Base-by-base conservation (phyloP, 768 basidiomycete genomes). In the Lactarius deliciosus region DNA sequence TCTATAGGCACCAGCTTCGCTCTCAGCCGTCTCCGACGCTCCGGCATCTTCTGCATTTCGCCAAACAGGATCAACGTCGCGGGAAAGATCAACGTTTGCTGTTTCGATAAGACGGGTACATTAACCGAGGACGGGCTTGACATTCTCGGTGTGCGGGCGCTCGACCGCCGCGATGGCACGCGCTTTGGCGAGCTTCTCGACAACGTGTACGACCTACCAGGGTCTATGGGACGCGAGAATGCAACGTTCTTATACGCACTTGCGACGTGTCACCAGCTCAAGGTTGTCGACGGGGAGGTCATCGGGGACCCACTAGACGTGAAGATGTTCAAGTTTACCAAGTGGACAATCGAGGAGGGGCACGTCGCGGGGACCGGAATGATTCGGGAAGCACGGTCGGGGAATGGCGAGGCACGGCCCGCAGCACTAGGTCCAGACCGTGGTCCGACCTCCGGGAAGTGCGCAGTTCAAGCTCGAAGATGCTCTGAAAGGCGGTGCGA, bases 21-120 rank as follows among this genome's bases (percentile, higher is more conserved):
- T 38, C 91, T 98, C 64, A 80, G 83, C 36, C 88, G 97, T 62
- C 84, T 99, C 20, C 89, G 94, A 60, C 93, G 91, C 74, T 78
- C 81, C 32, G 92, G 91, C 15, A 91, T 99, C 63, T 98, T 91
- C 80, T 99, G 97, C 76, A 98, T 98, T 68, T 94, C 97, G 0
- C 97, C 97, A 0, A 95, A 89, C 71, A 82, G 97, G 57, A 91
- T 99, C 72, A 99, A 99, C 72, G 86, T 99, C 56, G 93, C 88
- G 1, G 97, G 97, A 11, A 96, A 97, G 79, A 82, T 98, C 78
- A 98, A 98, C 70, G 90, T 98, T 11, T 94, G 94, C 72, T 98
- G 96, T 74, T 99, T 99, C 73, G 97, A 99, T 81, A 99, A 99
- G 79, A 99, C 97, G 1, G 97, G 97, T 9, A 99, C 97, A 10